Evolutionary conservation across 495 filamentous ascomycete species (phyloP), one percentile per base, ranked within the genome.

Genomic region (Oidiodendron maius): DNA sequence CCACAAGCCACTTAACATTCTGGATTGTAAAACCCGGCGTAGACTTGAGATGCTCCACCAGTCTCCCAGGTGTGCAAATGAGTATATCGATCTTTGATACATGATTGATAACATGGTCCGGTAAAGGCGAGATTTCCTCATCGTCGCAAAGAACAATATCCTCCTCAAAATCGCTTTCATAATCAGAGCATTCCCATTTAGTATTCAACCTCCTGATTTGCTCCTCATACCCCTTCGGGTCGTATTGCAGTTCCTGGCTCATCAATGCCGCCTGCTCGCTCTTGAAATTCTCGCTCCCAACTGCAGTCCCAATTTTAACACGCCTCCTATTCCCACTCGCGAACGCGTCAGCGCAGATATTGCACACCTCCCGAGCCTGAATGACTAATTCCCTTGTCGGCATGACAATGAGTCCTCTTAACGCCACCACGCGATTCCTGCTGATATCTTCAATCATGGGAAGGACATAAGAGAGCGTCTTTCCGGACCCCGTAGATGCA

Each of bases 401-500:
- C 12, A 97, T 77, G 8, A 96, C 82, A 51, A 97, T 78, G 4
- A 96, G 61, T 2, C 78, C 91, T 38, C 86, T 73, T 1, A 96
- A 67, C 42, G 72, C 77, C 0, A 81, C 84, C 3, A 77, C 63
- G 17, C 71, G 66, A 26, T 71, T 69, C 2, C 73, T 64, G 42
- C 80, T 77, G 34, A 97, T 64, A n/a, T 78, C 75, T 32, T 87
- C 79, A 13, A 95, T 68, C 54, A 96, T 77, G 0, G 91, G 91
- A n/a, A 96, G 70, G 1, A 89, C 74, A 52, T 97, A 97, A 4
- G 91, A 83, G 2, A 97, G 66, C 0, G 91, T 97, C 61, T 97
- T 97, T 39, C 91, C 91, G 0, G 91, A 96, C 3, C 91, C 91
- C 1, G 91, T 97, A 3, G 88, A 80, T 1, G 91, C 91, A 17